phyloP scores from a whole-genome alignment of 352 stramenopile species.

The Phytophthora nicotianae region DNA sequence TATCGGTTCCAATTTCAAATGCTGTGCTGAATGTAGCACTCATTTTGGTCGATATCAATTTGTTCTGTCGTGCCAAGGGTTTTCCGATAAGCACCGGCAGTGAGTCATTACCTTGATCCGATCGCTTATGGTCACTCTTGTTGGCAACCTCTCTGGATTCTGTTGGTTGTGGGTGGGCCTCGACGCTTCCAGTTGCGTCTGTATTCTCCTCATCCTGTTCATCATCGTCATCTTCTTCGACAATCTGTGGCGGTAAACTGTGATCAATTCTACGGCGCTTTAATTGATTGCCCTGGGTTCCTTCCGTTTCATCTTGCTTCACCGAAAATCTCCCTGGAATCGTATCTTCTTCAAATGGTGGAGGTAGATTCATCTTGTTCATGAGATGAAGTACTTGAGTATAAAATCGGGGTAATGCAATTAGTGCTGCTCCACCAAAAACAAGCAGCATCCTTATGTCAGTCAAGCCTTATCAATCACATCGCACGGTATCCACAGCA shows the following conservation, averaged over 20 bases:
- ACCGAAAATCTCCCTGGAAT: slow-evolving; percentile 72
- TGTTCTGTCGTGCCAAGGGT: slow-evolving; percentile 21
- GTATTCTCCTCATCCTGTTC: slow-evolving; percentile 24
- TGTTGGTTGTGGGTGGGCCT: slow-evolving; percentile 2
- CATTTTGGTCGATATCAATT: slow-evolving; percentile 17
- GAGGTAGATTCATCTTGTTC: slow-evolving; percentile 93
- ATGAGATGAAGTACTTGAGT: slow-evolving; percentile 92
- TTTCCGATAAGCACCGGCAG: slow-evolving; percentile 27
- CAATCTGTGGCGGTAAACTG: slow-evolving; percentile 24
- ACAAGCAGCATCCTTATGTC: neutral
- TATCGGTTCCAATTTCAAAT: slow-evolving; percentile 33
- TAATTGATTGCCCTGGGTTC: neutral
- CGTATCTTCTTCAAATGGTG: slow-evolving; percentile 71
- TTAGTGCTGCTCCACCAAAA: slow-evolving; percentile 54
- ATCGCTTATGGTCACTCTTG: slow-evolving; percentile 1
- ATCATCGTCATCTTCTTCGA: slow-evolving; percentile 51
- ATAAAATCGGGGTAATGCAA: slow-evolving; percentile 88
- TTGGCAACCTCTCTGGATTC: neutral
- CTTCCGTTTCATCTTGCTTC: slow-evolving; percentile 17
- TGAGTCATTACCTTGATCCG: neutral
- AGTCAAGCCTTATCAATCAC: slow-evolving; percentile 4
- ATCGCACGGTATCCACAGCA: neutral
- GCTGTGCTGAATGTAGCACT: slow-evolving; percentile 25
- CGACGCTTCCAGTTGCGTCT: neutral
- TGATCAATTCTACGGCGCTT: slow-evolving; percentile 36